These are phyloP conservation scores for Penicillium oxalicum DNA, from an alignment of 2,329 filamentous ascomycete genomes.

Conservation along the genomic window DNA sequence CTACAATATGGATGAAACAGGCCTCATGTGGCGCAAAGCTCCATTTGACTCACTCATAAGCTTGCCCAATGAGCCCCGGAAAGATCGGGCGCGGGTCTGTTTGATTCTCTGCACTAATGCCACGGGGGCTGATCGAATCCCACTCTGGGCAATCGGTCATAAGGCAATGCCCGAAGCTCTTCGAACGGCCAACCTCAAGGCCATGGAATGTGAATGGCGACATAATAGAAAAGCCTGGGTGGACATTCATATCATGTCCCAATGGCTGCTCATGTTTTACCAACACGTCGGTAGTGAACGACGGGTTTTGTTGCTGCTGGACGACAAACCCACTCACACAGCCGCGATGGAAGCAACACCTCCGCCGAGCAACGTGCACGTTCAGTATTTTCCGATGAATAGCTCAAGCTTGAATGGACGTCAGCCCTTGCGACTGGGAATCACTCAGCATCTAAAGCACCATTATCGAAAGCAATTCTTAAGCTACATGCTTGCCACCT, in stretches of 20 bases:
- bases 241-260: slow-evolving; percentile 13
- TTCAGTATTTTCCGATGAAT: slow-evolving; percentile 11
- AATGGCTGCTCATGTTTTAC: slow-evolving; percentile 14
- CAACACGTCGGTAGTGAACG: slow-evolving; percentile 1
- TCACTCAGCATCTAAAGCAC: slow-evolving; percentile 7
- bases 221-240: slow-evolving; percentile 22
- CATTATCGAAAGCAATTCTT: slow-evolving; percentile 9
- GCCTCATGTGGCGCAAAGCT: slow-evolving; percentile 16
- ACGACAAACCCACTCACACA: slow-evolving; percentile 13
- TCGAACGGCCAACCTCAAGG: slow-evolving; percentile 17
- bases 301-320: slow-evolving; percentile 15
- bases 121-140: slow-evolving; percentile 21
- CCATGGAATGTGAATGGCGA: slow-evolving; percentile 20
- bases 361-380: slow-evolving; percentile 11
- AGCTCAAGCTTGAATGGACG: not conserved
- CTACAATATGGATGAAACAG: slow-evolving; percentile 19
- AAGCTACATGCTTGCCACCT: not conserved
- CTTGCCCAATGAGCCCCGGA: slow-evolving; percentile 2
- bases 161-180: slow-evolving; percentile 18
- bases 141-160: slow-evolving; percentile 18
- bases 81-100: slow-evolving; percentile 4
- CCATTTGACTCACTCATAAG: slow-evolving; percentile 2
- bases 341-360: slow-evolving; percentile 5
- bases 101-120: slow-evolving; percentile 16
- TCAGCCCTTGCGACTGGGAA: slow-evolving; percentile 12